phyloP scores from a whole-genome alignment of 306 rosid species.

The Cucurbita argyrosperma region DNA sequence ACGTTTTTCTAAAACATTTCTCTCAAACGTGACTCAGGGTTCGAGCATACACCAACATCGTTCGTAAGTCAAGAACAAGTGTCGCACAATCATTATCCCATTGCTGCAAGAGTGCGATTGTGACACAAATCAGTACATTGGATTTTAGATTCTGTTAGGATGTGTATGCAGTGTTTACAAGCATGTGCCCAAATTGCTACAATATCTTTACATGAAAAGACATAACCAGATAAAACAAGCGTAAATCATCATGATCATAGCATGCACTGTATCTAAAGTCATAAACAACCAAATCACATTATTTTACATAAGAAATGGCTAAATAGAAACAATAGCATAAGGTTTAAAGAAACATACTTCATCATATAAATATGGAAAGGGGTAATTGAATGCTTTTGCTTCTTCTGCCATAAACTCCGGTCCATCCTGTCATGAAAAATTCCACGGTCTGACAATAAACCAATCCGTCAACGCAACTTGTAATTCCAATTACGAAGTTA shows the following conservation, averaged over 20 bases:
- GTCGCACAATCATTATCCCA: too few relatives aligned
- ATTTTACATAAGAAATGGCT: neutral
- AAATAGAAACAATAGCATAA: neutral
- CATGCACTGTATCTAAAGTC: neutral
- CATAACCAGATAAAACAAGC: neutral
- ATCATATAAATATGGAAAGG: slow-evolving; percentile 83
- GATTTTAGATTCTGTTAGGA: neutral
- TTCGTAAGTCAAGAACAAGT: too few relatives aligned
- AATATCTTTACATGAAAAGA: neutral
- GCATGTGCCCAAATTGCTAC: neutral
- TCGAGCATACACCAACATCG: too few relatives aligned
- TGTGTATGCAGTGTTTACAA: neutral
- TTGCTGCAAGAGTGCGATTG: too few relatives aligned
- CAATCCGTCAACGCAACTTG: slow-evolving; percentile 19
- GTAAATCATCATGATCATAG: neutral
- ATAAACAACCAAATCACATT: neutral
- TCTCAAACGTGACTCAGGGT: too few relatives aligned
- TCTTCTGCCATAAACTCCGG: slow-evolving; percentile 86
- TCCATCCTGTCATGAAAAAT: slow-evolving; percentile 72
- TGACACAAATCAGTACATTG: neutral
- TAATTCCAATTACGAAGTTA: slow-evolving; percentile 17
- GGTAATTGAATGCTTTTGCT: slow-evolving; percentile 53
- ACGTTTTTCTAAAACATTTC: too few relatives aligned
- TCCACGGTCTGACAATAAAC: slow-evolving; percentile 25
- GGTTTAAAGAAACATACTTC: slow-evolving; percentile 33